Base-by-base conservation (phyloP, 139 green algal species). In the Eudorina sp. region DNA sequence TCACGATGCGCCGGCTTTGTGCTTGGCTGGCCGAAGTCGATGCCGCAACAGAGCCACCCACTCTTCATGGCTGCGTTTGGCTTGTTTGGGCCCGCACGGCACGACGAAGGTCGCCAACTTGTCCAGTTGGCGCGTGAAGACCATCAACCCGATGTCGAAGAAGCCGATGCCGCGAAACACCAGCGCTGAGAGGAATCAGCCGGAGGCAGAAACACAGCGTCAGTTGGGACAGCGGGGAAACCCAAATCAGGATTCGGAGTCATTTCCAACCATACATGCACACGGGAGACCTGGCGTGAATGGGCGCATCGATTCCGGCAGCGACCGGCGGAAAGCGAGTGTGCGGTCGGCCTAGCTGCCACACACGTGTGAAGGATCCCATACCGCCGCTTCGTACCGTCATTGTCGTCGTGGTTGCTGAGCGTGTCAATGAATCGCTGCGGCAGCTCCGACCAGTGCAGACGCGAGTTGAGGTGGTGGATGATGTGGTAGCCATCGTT, bases 401-500 rank as follows among this genome's bases (percentile, higher is more conserved):
- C 92, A 34, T 93, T 83, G 16, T 93, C 77, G 29, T 94, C 93
- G 40, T 97, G 95, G 73, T 93, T 79, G 29, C 94, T 76, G 69
- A 98, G 69, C 2, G 91, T 94, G 7, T 92, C 76, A 13, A 95
- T 73, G 75, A 98, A 96, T 19, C 73, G 66, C 27, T 45, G 36
- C 2, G 96, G 95, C 53, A 98, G 82, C 89, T 97, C 91, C 7
- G 78, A 94, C 97, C 97, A 99, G 89, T 99, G 97, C 38, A 95
- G 53, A 66, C 93, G 90, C 19, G 92, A 95, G 88, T 98, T 98
- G 66, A 94, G 86, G 88, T 99, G 97, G 89, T 99, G 97, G 41
- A 97, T 68, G 21, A 97, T 90, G 90, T 99, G 97, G 90, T 98
- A 98, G 19, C 97, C 97, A 53, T 99, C 97, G 81, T 99, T 98